Conservation (phyloP, 371 early-diverging fungal species). For the Rhizopus arrhizus region DNA sequence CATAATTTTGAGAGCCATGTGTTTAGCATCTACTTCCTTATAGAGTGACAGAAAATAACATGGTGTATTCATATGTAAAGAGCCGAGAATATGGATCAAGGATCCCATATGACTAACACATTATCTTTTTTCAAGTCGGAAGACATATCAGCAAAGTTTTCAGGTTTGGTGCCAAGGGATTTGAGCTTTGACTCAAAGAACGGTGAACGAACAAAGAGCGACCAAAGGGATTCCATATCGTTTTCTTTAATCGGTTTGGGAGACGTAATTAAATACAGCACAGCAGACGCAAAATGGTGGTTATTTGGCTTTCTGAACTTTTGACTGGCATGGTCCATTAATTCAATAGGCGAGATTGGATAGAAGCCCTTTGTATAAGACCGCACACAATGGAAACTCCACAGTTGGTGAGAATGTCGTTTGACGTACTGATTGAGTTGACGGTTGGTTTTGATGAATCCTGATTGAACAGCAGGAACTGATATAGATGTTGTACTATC, state of each 20-base stretch:
- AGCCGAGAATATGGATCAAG: background rate
- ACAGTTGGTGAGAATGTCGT: constrained; percentile 1
- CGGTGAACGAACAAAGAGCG: background rate
- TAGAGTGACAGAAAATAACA: constrained; percentile 3
- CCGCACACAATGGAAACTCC: background rate
- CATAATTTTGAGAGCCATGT: background rate
- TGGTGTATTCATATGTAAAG: background rate
- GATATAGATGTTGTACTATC: background rate
- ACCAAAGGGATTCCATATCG: constrained; percentile 2
- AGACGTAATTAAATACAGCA: background rate
- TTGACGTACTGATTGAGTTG: constrained; percentile 1
- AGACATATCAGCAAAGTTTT: constrained; percentile 1
- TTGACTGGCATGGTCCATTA: constrained; percentile 1
- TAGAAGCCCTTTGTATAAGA: background rate
- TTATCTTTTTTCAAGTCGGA: background rate
- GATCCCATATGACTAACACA: background rate
- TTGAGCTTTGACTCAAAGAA: constrained; percentile 1
- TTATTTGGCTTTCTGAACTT: background rate
- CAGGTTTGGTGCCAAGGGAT: background rate
- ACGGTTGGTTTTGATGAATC: background rate
- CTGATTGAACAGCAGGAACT: background rate
- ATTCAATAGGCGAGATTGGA: constrained; percentile 2
- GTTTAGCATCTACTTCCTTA: constrained; percentile 1
- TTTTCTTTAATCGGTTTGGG: constrained; percentile 3
- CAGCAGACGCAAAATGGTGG: background rate